Percentiles rank a stretch among this genome's conserved stretches.
Conservation (phyloP, 495 filamentous ascomycete species). For the Neurospora sp. region DNA sequence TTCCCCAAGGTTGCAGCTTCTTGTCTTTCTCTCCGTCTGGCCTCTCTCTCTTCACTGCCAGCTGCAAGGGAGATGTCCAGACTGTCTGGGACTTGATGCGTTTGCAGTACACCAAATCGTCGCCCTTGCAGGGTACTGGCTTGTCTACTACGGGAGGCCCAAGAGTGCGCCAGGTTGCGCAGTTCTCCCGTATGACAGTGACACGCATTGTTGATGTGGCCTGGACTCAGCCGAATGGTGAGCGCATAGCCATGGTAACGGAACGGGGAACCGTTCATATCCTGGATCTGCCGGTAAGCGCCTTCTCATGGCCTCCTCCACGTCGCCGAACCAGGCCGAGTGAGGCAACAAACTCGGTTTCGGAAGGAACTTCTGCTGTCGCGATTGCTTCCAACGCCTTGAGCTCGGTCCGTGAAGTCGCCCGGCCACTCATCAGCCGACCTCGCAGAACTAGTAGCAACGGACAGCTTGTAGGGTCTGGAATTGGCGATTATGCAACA, state of each 20-base stretch:
- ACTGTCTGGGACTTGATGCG: constrained; percentile 91
- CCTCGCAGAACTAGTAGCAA: constrained; percentile 40
- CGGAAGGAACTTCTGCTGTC: constrained; percentile 38
- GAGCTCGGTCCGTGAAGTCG: constrained; percentile 54
- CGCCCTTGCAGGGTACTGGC: constrained; percentile 34
- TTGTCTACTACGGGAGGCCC: constrained; percentile 24
- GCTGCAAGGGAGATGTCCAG: constrained; percentile 83
- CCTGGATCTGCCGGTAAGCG: constrained; percentile 70
- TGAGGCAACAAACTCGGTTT: constrained; percentile 26
- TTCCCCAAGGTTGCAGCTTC: constrained; percentile 80
- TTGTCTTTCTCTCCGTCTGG: constrained; percentile 82
- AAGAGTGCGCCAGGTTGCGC: constrained; percentile 67
- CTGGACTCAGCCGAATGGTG: constrained; percentile 74
- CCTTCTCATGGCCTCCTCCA: constrained; percentile 82
- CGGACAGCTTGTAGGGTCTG: constrained; percentile 35
- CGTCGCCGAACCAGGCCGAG: constrained; percentile 46
- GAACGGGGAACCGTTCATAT: constrained; percentile 90
- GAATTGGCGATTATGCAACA: constrained; percentile 58
- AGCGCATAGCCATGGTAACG: constrained; percentile 75
- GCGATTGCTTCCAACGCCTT: constrained; percentile 50
- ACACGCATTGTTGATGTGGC: constrained; percentile 82
- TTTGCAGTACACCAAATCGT: constrained; percentile 45
- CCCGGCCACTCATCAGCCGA: constrained; percentile 36
- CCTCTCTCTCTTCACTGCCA: constrained; percentile 75
- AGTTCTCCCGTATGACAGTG: constrained; percentile 82